A percentile compares a stretch with the other conserved stretches of the same genome.
phyloP scores from a whole-genome alignment of 345 rosid species.

The Theobroma cacao region DNA sequence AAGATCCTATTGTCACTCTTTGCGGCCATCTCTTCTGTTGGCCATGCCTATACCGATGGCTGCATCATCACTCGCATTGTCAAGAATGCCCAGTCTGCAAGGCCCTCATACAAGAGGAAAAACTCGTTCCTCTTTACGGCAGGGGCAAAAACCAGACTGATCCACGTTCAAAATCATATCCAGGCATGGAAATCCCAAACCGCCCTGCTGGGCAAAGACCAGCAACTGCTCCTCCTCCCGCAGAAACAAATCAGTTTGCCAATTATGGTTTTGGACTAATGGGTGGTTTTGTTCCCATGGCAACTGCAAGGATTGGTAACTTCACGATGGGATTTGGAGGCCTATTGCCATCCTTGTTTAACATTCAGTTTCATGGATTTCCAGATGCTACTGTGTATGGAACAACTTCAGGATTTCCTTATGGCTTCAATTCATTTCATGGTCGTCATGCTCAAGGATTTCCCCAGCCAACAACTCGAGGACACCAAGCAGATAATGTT shows the following conservation, averaged over 20 bases:
- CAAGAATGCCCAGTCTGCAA: conserved; percentile 97
- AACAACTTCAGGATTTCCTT: conserved; percentile 57
- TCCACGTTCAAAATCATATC: conserved; percentile 69
- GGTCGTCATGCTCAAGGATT: conserved; percentile 53
- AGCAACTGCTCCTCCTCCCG: conserved; percentile 62
- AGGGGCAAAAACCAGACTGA: conserved; percentile 79
- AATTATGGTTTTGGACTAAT: conserved; percentile 60
- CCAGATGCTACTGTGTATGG: conserved; percentile 68
- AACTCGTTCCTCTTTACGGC: conserved; percentile 92
- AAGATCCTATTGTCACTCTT: conserved; percentile 82
- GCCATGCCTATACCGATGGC: conserved; percentile 92
- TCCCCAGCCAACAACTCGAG: conserved; percentile 30
- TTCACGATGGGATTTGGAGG: conserved; percentile 79
- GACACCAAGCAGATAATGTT: conserved; percentile 51
- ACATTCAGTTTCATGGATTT: conserved; percentile 71
- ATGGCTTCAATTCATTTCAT: conserved; percentile 48
- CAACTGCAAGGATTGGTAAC: conserved; percentile 64
- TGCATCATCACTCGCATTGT: conserved; percentile 72
- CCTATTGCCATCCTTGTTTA: conserved; percentile 69
- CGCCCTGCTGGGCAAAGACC: conserved; percentile 82
- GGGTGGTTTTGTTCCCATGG: conserved; percentile 75
- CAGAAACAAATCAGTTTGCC: conserved; percentile 40
- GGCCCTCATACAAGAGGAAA: conserved; percentile 85
- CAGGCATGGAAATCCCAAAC: conserved; percentile 61
- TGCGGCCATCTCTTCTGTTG: conserved; percentile 94